Evolutionary conservation across 257 asterid genomes (phyloP).

Genomic region (Anisodus acutangulus): DNA sequence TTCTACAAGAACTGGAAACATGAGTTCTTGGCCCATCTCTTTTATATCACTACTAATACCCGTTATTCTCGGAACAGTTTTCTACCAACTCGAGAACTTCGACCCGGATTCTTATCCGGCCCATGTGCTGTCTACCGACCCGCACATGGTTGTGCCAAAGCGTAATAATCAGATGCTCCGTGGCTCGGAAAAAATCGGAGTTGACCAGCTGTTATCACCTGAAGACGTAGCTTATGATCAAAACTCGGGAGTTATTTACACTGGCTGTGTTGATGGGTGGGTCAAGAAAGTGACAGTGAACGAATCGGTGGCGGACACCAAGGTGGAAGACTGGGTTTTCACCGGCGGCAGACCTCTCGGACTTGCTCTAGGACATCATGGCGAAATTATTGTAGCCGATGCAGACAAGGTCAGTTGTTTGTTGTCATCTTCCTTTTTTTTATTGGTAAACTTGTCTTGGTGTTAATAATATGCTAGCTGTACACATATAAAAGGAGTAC

Average conservation of each 20-base stretch:
- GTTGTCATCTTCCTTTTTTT: no score
- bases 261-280: constrained; percentile 90
- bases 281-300: constrained; percentile 52
- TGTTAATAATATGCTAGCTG: no score
- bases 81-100: constrained; percentile 68
- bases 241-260: constrained; percentile 58
- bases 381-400: constrained; percentile 79
- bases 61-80: constrained; percentile 47
- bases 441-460: not conserved
- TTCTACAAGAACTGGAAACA: not conserved
- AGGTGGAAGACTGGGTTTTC: constrained; percentile 75
- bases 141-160: constrained; percentile 41
- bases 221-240: constrained; percentile 80
- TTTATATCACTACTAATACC: constrained; percentile 33
- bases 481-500: no score
- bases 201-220: constrained; percentile 57
- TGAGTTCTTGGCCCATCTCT: constrained; percentile 28
- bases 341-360: constrained; percentile 96
- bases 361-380: constrained; percentile 59
- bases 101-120: constrained; percentile 64
- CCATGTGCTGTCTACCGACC: constrained; percentile 40
- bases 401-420: constrained; percentile 54
- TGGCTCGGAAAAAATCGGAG: constrained; percentile 70
- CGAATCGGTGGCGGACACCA: constrained; percentile 54
- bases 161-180: constrained; percentile 54